phyloP scores from a whole-genome alignment of 75 land plant genomes.

The Cupressus sempervirens region DNA sequence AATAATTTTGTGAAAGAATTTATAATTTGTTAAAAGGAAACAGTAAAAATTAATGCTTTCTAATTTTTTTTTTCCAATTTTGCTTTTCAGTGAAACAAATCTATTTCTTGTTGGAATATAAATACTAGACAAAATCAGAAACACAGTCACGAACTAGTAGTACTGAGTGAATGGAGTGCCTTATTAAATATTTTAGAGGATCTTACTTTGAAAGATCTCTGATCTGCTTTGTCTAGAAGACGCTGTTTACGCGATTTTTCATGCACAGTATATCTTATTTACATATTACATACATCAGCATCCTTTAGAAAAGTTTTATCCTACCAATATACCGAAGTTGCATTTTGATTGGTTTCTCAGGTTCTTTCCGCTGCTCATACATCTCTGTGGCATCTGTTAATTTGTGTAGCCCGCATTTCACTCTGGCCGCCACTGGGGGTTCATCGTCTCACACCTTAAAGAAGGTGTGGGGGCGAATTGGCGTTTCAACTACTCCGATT shows the following conservation, averaged over 20 bases:
- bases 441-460: slow-evolving; percentile 52
- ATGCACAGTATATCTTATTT: background rate
- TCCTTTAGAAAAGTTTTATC: background rate
- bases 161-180: background rate
- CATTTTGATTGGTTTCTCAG: background rate
- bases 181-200: background rate
- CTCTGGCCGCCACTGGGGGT: slow-evolving; percentile 51
- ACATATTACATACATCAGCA: background rate
- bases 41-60: background rate
- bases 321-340: background rate
- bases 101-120: background rate
- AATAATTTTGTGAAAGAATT: background rate
- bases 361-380: background rate
- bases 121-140: background rate
- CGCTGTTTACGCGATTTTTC: background rate
- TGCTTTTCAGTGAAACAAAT: background rate
- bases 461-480: slow-evolving; percentile 52
- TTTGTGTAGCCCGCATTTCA: slow-evolving; percentile 25
- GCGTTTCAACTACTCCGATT: slow-evolving; percentile 14
- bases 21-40: background rate
- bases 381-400: background rate
- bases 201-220: background rate
- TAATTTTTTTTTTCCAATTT: background rate
- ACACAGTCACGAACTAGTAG: background rate
- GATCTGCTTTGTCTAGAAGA: background rate